Percentiles rank a stretch among this genome's conserved stretches.
Evolutionary conservation across 331 rosid genomes (phyloP).

Genomic region (Prunus yedoensis): DNA sequence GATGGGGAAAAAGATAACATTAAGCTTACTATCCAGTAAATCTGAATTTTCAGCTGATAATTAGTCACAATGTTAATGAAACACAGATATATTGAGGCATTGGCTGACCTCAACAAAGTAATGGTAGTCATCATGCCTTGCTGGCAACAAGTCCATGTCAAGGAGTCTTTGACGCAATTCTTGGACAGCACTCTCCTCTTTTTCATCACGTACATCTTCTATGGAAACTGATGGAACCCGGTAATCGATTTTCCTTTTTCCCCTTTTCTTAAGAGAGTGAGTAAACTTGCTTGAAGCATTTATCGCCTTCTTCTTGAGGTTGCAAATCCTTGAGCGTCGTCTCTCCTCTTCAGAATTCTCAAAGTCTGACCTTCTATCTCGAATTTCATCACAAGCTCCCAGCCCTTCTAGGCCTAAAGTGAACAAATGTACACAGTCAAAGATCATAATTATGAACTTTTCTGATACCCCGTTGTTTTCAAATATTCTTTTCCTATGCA

Average conservation of each 20-base stretch:
- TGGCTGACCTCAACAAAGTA: constrained; percentile 67
- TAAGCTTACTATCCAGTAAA: not conserved
- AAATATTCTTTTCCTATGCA: not conserved
- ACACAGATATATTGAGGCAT: not conserved
- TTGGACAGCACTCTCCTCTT: constrained; percentile 74
- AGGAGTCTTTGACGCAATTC: constrained; percentile 65
- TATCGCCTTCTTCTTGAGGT: constrained; percentile 84
- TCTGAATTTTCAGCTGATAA: not conserved
- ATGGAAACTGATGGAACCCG: constrained; percentile 77
- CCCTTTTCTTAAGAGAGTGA: constrained; percentile 87
- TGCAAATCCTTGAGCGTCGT: constrained; percentile 65
- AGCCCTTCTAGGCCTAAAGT: constrained; percentile 56
- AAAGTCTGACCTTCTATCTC: constrained; percentile 63
- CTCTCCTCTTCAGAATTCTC: constrained; percentile 85
- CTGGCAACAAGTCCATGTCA: constrained; percentile 64
- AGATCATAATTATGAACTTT: not conserved
- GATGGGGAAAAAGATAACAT: not conserved
- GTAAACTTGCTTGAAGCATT: constrained; percentile 86
- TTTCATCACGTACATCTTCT: constrained; percentile 78
- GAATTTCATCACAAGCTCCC: constrained; percentile 58
- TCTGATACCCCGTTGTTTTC: not conserved
- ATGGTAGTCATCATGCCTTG: constrained; percentile 80
- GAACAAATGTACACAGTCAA: constrained; percentile 16
- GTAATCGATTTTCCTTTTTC: constrained; percentile 70
- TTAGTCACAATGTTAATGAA: not conserved